Evolutionary conservation across 805 yeast species (phyloP).

Genomic region (Metschnikowia bowlesiae): DNA sequence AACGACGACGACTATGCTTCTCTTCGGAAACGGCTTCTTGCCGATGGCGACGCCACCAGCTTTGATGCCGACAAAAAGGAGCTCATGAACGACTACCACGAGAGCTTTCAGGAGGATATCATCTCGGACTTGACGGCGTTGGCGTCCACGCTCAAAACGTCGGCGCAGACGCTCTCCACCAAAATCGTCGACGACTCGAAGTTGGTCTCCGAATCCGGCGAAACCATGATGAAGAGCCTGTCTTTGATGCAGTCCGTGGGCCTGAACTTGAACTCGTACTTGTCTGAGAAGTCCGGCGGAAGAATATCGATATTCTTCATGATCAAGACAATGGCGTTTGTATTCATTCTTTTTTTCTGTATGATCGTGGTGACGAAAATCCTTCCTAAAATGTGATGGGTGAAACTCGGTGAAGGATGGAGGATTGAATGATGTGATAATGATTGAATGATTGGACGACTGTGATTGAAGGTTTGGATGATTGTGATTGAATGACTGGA

Average conservation of each 20-base stretch:
- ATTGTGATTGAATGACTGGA: no score
- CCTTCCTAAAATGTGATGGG: slow-evolving; percentile 29
- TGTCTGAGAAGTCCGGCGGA: slow-evolving; percentile 37
- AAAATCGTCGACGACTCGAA: slow-evolving; percentile 33
- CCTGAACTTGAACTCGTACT: slow-evolving; percentile 33
- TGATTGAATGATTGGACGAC: no score
- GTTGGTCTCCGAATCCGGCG: slow-evolving; percentile 32
- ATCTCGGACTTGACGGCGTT: slow-evolving; percentile 45
- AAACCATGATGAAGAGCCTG: slow-evolving; percentile 26
- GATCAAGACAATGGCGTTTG: slow-evolving; percentile 25
- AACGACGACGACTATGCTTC: slow-evolving; percentile 13
- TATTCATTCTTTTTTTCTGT: slow-evolving; percentile 25
- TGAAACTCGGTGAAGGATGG: no score
- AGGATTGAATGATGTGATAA: background rate
- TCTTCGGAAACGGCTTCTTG: slow-evolving; percentile 14
- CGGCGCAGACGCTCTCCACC: slow-evolving; percentile 41
- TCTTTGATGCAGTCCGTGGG: slow-evolving; percentile 25
- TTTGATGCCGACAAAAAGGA: slow-evolving; percentile 14
- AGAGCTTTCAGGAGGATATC: slow-evolving; percentile 45
- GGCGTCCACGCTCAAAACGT: slow-evolving; percentile 44
- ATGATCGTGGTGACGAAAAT: slow-evolving; percentile 33
- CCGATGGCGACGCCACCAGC: slow-evolving; percentile 12
- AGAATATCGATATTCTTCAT: slow-evolving; percentile 37
- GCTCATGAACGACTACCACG: slow-evolving; percentile 34
- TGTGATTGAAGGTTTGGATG: no score